These are phyloP conservation scores for Trypanosoma melophagium DNA, from an alignment of 208 protist genomes.

Conservation along the genomic window DNA sequence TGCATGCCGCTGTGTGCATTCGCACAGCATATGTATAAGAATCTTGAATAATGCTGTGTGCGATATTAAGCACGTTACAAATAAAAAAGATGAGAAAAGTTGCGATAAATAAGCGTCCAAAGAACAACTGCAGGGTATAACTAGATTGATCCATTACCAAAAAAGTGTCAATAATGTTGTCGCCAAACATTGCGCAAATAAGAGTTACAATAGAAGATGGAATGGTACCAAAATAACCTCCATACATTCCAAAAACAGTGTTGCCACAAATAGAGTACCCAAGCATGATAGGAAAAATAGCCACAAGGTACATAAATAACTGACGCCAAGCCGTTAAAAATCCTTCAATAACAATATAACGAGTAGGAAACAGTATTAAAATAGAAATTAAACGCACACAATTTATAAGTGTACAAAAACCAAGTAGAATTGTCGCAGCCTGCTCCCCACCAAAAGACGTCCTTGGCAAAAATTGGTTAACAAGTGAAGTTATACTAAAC, in stretches of 20 bases:
- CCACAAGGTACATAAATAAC: slow-evolving; percentile 41
- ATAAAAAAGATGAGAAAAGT: slow-evolving; percentile 61
- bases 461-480: slow-evolving; percentile 28
- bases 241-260: slow-evolving; percentile 46
- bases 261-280: slow-evolving; percentile 53
- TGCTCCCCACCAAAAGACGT: slow-evolving; percentile 33
- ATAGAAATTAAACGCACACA: slow-evolving; percentile 49
- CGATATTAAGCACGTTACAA: slow-evolving; percentile 60
- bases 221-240: slow-evolving; percentile 36
- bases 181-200: slow-evolving; percentile 57
- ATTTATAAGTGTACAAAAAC: slow-evolving; percentile 39
- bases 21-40: slow-evolving; percentile 44
- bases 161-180: slow-evolving; percentile 62
- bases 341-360: slow-evolving; percentile 48
- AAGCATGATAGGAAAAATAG: slow-evolving; percentile 44
- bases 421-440: slow-evolving; percentile 50
- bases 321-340: slow-evolving; percentile 42
- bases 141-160: slow-evolving; percentile 47
- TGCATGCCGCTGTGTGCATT: slow-evolving; percentile 18
- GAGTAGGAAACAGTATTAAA: slow-evolving; percentile 42
- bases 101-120: slow-evolving; percentile 45
- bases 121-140: slow-evolving; percentile 40
- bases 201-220: slow-evolving; percentile 42
- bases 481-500: slow-evolving; percentile 37
- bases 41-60: slow-evolving; percentile 64